phyloP scores from a whole-genome alignment of 2,329 filamentous ascomycete species.

The Colletotrichum sp. region DNA sequence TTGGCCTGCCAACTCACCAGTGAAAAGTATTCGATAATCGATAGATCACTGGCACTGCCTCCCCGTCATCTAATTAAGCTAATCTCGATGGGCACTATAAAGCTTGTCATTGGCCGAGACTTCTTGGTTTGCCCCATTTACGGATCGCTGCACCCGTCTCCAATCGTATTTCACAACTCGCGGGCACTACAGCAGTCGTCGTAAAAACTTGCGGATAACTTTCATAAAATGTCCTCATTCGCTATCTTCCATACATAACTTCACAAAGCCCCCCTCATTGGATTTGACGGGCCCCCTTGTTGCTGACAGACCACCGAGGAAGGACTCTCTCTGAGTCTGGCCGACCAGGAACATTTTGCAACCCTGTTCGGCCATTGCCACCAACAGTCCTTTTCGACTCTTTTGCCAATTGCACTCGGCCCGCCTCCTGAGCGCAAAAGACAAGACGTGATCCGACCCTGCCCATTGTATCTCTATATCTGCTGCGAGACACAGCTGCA shows the following conservation, averaged over 20 bases:
- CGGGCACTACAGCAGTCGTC: background rate
- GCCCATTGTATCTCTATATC: background rate
- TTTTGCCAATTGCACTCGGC: background rate
- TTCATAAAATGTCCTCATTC: background rate
- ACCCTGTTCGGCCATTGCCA: background rate
- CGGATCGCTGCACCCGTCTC: background rate
- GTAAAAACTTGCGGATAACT: background rate
- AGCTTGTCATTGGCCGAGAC: slow-evolving; percentile 20
- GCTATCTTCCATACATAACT: background rate
- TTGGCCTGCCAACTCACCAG: background rate
- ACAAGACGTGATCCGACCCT: background rate
- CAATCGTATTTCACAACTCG: background rate
- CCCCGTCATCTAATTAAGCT: slow-evolving; percentile 12
- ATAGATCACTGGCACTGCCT: background rate
- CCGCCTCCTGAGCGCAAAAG: background rate
- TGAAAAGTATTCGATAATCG: background rate
- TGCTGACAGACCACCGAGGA: background rate
- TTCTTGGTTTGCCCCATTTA: background rate
- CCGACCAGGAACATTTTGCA: background rate
- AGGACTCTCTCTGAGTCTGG: background rate
- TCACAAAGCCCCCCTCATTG: background rate
- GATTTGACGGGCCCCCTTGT: background rate
- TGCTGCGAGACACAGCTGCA: background rate
- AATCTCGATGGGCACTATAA: slow-evolving; percentile 14
- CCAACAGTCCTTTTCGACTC: background rate